Evolutionary conservation across 2,329 filamentous ascomycete genomes (phyloP).

Genomic region (Fusarium multiceps): DNA sequence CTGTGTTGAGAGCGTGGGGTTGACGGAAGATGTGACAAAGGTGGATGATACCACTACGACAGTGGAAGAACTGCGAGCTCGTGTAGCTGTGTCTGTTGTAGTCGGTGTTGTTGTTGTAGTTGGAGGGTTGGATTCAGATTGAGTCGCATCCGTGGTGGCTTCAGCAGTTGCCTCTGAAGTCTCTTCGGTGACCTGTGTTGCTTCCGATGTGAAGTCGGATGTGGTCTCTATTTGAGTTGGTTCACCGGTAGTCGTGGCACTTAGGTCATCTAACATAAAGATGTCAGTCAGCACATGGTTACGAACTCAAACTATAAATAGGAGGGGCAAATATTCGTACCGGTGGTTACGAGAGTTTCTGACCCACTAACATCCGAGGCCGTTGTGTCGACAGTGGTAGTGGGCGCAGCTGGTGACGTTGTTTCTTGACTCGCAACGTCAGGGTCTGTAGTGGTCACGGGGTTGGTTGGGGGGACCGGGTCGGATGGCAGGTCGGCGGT

Average conservation of each 20-base stretch:
- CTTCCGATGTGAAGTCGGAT: constrained; percentile 31
- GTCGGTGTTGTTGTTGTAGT: constrained; percentile 27
- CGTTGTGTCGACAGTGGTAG: constrained; percentile 32
- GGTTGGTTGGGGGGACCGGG: constrained; percentile 7
- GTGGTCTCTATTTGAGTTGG: constrained; percentile 34
- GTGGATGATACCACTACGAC: constrained; percentile 35
- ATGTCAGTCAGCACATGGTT: constrained; percentile 31
- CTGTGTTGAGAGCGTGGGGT: constrained; percentile 24
- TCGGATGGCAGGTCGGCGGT: constrained; percentile 30
- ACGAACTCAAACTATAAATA: constrained; percentile 26
- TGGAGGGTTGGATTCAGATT: constrained; percentile 15
- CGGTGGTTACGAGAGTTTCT: constrained; percentile 35
- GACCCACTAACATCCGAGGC: constrained; percentile 29
- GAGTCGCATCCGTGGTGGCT: constrained; percentile 21
- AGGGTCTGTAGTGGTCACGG: constrained; percentile 26
- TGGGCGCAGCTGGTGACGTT: constrained; percentile 27
- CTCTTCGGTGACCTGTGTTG: constrained; percentile 9
- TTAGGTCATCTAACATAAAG: constrained; percentile 29
- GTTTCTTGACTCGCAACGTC: constrained; percentile 33
- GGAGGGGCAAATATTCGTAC: constrained; percentile 37
- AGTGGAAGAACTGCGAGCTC: constrained; percentile 34
- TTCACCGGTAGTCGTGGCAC: constrained; percentile 32
- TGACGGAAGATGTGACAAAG: constrained; percentile 35
- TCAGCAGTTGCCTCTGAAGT: constrained; percentile 29
- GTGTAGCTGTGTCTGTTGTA: constrained; percentile 15